Base-by-base conservation (phyloP, 148 eudicot genomes). In the Heliamphora exappendiculata region DNA sequence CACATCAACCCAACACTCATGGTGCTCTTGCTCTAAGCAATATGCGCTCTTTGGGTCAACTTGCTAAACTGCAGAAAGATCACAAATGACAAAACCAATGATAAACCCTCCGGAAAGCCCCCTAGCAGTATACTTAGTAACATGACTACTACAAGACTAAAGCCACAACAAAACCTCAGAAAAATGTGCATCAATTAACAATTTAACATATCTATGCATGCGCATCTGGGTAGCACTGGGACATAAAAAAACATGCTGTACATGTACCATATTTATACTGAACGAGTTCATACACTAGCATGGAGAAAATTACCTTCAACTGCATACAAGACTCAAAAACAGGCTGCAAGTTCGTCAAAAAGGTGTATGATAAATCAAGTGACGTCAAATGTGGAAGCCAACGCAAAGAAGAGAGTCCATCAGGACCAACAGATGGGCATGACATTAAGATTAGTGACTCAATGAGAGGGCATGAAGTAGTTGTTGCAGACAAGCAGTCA, bases 331-430 rank as follows among this genome's bases (percentile, higher is more conserved):
- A 88, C 51, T 84, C 83, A 70, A 87, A 95, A 60, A 95, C 91
- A 76, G 97, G 97, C 55, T 88, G 92, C 87, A 95, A 81, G 79
- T 87, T 88, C 63, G 78, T 86, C 86, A 95, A 82, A 73, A 92
- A 95, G 49, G 98, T 95, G 82, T 95, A 95, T 9, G 98, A 95
- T 75, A 95, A 76, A 88, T 95, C 98, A 70, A 95, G 98, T 45
- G 83, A 95, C 16, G 90, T 89, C 79, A 95, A 86, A 80, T 81
- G 78, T 42, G 82, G 84, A 78, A 95, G 96, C 82, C 88, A 70
- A 28, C 81, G 53, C 80, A 95, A 73, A 69, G 97, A 88, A 41
- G 79, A 81, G 41, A 95, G 92, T 64, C 98, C 98, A 76, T 85
- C 94, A 62, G 92, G 82, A 57, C 98, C 97, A 85, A 95, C 88